Conservation (phyloP, 2,329 filamentous ascomycete genomes). For the Elsinoe batatas region DNA sequence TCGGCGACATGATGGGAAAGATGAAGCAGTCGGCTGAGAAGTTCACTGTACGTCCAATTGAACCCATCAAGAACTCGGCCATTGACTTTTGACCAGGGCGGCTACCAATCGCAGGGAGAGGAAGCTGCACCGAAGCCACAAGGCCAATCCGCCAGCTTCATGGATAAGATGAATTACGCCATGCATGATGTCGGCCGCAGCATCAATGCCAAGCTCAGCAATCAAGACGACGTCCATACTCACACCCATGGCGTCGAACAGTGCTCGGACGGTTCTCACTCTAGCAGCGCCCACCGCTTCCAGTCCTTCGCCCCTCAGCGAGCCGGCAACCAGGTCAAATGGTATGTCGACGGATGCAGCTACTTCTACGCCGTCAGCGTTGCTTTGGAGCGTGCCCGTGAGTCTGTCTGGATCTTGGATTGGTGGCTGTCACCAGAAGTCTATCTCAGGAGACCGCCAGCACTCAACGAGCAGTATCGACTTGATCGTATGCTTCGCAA, state of each 20-base stretch:
- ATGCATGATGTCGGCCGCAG: constrained; percentile 43
- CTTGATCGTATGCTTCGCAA: constrained; percentile 73
- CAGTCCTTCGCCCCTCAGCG: constrained; percentile 62
- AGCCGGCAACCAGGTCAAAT: constrained; percentile 65
- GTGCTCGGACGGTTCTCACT: constrained; percentile 29
- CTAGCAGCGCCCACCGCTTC: constrained; percentile 42
- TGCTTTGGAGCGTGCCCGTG: constrained; percentile 64
- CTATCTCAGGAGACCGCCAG: constrained; percentile 73
- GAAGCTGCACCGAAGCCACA: background rate
- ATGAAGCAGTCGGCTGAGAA: constrained; percentile 8
- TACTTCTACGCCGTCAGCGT: constrained; percentile 80
- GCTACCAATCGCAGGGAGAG: background rate
- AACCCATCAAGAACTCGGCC: no score
- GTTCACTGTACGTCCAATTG: background rate
- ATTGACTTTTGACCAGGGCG: background rate
- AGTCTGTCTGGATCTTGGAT: constrained; percentile 77
- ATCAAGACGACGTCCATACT: constrained; percentile 36
- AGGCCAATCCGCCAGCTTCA: constrained; percentile 26
- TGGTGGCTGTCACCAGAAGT: constrained; percentile 89
- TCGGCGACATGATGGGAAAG: constrained; percentile 9
- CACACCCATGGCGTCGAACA: constrained; percentile 35
- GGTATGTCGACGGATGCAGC: constrained; percentile 78
- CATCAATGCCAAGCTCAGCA: constrained; percentile 41
- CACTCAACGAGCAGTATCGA: constrained; percentile 71
- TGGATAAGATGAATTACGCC: constrained; percentile 46